Conservation (phyloP, 1,284 basidiomycete species). For the Fomitopsis pinicola region DNA sequence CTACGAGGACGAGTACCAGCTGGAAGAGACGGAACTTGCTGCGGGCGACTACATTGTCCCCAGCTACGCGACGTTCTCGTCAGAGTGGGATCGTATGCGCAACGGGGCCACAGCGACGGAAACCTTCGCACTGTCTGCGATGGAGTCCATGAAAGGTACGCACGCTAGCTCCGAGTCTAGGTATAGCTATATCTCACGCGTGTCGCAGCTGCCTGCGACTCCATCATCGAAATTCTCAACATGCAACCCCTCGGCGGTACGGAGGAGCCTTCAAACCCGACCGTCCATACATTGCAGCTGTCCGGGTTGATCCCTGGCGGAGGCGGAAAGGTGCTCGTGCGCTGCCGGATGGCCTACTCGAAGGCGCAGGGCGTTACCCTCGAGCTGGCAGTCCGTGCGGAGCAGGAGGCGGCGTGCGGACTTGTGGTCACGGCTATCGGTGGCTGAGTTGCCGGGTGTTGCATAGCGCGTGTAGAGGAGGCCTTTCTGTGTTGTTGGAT, state of each 20-base stretch:
- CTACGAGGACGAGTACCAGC: conserved; percentile 97
- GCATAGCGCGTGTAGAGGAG: background rate
- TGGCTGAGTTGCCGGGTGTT: conserved; percentile 29
- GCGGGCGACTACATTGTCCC: conserved; percentile 95
- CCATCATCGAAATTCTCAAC: conserved; percentile 89
- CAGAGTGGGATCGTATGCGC: conserved; percentile 93
- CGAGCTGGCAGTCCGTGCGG: conserved; percentile 90
- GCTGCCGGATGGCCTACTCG: conserved; percentile 94
- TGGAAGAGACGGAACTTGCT: conserved; percentile 93
- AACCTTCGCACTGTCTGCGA: conserved; percentile 90
- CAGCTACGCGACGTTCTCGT: conserved; percentile 85
- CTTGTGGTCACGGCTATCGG: conserved; percentile 91
- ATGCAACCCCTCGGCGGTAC: conserved; percentile 96
- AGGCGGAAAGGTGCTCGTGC: conserved; percentile 89
- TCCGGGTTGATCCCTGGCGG: conserved; percentile 88
- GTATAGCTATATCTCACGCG: background rate
- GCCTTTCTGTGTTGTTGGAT: background rate
- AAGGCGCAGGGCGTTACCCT: conserved; percentile 91
- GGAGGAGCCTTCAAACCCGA: conserved; percentile 74
- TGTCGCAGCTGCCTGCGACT: conserved; percentile 80
- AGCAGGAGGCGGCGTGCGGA: conserved; percentile 81
- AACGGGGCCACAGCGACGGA: conserved; percentile 78
- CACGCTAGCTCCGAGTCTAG: conserved; percentile 24
- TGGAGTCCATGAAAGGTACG: conserved; percentile 91
- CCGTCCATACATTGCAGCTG: conserved; percentile 93